Evolutionary conservation across 106 monocot species (phyloP).

Genomic region (Triglochin maritima): DNA sequence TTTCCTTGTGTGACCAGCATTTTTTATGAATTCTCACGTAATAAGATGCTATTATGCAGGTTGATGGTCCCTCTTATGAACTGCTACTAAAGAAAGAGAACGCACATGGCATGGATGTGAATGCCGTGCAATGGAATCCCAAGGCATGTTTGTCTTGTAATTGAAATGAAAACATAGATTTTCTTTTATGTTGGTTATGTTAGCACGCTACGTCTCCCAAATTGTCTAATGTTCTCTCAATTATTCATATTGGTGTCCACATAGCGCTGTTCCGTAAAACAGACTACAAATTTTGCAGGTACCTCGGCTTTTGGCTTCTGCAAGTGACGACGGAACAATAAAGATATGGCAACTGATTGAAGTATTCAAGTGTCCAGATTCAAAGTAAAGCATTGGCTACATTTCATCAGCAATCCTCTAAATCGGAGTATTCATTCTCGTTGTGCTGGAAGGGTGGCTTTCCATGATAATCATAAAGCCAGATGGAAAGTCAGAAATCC

Average conservation of each 20-base stretch:
- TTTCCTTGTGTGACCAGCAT: too few species aligned
- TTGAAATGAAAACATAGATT: not conserved
- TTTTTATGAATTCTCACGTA: too few species aligned
- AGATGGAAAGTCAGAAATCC: too few species aligned
- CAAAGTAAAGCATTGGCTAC: not conserved
- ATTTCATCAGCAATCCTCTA: too few species aligned
- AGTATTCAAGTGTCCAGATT: not conserved
- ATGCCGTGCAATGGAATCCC: constrained; percentile 22
- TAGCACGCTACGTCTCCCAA: not conserved
- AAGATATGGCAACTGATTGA: constrained; percentile 18
- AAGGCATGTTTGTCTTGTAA: constrained; percentile 4
- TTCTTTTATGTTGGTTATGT: not conserved
- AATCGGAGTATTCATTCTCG: too few species aligned
- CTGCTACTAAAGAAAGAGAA: constrained; percentile 27
- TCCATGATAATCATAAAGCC: too few species aligned
- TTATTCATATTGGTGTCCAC: not conserved
- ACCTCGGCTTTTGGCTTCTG: constrained; percentile 16
- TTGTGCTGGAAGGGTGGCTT: too few species aligned
- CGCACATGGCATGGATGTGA: constrained; percentile 28
- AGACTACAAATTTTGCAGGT: constrained; percentile 7
- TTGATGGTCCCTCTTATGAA: constrained; percentile 17
- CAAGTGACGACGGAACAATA: constrained; percentile 13
- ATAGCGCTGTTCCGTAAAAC: not conserved
- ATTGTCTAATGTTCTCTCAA: not conserved
- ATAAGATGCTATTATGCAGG: constrained; percentile 4